Evolutionary conservation across 441 rosid genomes (phyloP).

Genomic region (Omphalea diandra): DNA sequence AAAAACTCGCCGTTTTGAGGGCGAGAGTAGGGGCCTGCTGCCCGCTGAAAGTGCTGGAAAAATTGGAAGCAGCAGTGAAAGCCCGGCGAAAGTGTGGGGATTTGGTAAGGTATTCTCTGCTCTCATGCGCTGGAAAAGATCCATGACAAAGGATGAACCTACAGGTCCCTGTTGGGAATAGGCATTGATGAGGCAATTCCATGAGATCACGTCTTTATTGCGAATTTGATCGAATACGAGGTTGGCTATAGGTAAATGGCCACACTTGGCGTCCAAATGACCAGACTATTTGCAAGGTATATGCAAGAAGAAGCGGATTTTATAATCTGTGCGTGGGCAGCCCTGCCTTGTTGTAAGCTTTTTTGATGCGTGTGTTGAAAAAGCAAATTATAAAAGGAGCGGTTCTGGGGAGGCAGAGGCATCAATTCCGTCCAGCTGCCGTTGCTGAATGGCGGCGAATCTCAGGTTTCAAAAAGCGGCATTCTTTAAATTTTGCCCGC

Average conservation of each 20-base stretch:
- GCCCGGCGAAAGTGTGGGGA: slow-evolving; percentile 79
- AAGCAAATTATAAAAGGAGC: slow-evolving; percentile 44
- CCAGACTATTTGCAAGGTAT: slow-evolving; percentile 55
- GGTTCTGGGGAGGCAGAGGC: slow-evolving; percentile 33
- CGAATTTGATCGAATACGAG: slow-evolving; percentile 49
- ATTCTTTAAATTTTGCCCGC: neutral
- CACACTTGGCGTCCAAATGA: slow-evolving; percentile 71
- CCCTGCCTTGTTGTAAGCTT: slow-evolving; percentile 48
- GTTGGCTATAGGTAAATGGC: slow-evolving; percentile 44
- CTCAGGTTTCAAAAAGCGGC: neutral
- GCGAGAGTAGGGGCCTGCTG: slow-evolving; percentile 68
- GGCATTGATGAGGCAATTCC: slow-evolving; percentile 82
- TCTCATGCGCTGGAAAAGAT: slow-evolving; percentile 63
- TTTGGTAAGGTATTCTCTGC: slow-evolving; percentile 57
- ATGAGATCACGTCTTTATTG: slow-evolving; percentile 62
- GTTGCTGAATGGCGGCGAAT: neutral
- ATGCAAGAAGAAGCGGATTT: slow-evolving; percentile 42
- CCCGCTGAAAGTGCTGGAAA: slow-evolving; percentile 36
- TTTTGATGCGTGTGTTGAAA: slow-evolving; percentile 42
- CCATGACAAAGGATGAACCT: slow-evolving; percentile 43
- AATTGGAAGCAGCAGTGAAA: slow-evolving; percentile 56
- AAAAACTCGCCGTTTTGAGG: slow-evolving; percentile 48
- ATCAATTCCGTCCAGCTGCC: slow-evolving; percentile 22
- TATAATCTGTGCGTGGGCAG: slow-evolving; percentile 58
- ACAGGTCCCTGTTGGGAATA: slow-evolving; percentile 54